Base-by-base conservation (phyloP, 1,284 basidiomycete genomes). In the Trametes sp. region DNA sequence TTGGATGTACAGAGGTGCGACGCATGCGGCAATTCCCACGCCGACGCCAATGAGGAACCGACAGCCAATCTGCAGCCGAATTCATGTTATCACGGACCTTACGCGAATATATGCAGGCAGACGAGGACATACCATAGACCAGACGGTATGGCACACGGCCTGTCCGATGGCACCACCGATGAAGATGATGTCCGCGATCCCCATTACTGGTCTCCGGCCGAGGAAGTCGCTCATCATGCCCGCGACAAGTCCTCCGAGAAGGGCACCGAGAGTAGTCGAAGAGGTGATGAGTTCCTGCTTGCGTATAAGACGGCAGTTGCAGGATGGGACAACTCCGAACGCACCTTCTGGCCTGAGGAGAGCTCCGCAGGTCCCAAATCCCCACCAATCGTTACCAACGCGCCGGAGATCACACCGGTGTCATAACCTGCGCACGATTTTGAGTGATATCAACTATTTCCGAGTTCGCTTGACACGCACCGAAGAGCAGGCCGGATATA, bases 1-100 rank as follows among this genome's bases (percentile, higher is more conserved):
- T 70, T 93, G 90, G 58, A 95, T 93, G 73, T 94, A 94, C 5
- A 95, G 80, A 2, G 92, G 92, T 0, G 91, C 89, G 54, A 93
- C 85, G 70, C 92, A 93, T 7, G 89, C 85, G n/a, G 92, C 91
- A 1, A 92, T 77, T 9, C 89, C 87, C 4, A 90, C 87, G 28
- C 84, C 87, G 24, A 87, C 75, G 29, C 91, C 92, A 56, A 94
- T 86, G 62, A 94, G 76, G 75, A 94, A 90, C 33, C 93, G 84
- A 9, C 91, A 87, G 6, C 85, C 86, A 56, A 94, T 87, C 87
- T 89, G 60, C 16, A 19, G 50, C 6, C 21, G 24, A 4, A 13
- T 2, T 2, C 21, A 10, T 42, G 4, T 19, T 9, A 16, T 4
- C 10, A 31, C 13, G 31, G 24, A 29, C 24, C 28, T 11, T 21